Percentiles rank a stretch among this genome's conserved stretches.
Evolutionary conservation across 768 basidiomycete species (phyloP).

Genomic region (Xerocomellus intermedius): DNA sequence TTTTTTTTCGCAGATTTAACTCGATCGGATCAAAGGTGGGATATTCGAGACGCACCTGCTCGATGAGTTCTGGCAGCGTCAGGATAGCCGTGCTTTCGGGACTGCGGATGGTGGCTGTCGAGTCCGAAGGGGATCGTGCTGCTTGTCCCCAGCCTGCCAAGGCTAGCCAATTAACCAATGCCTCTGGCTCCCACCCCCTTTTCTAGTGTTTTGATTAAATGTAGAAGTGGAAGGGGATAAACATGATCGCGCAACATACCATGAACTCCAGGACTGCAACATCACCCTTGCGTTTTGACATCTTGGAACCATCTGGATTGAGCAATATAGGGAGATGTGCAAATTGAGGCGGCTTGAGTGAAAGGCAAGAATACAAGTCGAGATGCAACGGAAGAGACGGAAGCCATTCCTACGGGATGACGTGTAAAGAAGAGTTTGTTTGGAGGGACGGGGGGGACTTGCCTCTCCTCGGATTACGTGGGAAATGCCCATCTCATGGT

Average conservation of each 20-base stretch:
- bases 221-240: neutral
- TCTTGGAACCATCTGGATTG: conserved; percentile 88
- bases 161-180: conserved; percentile 90
- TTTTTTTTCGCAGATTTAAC: conserved; percentile 22
- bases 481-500: conserved; percentile 93
- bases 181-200: conserved; percentile 87
- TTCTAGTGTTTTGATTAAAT: conserved; percentile 42
- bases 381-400: conserved; percentile 90
- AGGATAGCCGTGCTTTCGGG: conserved; percentile 68
- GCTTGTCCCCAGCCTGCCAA: conserved; percentile 88
- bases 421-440: neutral
- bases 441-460: conserved; percentile 10
- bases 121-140: conserved; percentile 33
- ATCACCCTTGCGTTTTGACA: conserved; percentile 92
- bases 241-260: conserved; percentile 40
- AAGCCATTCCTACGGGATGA: conserved; percentile 79
- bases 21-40: neutral
- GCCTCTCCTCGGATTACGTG: conserved; percentile 96
- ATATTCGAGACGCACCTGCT: conserved; percentile 43
- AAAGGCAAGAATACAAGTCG: conserved; percentile 80
- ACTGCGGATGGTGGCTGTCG: conserved; percentile 34
- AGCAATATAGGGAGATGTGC: conserved; percentile 90
- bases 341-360: conserved; percentile 71
- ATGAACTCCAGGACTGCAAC: conserved; percentile 86
- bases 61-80: conserved; percentile 62